phyloP scores from a whole-genome alignment of 805 yeast species.

The Hanseniaspora lindneri region DNA sequence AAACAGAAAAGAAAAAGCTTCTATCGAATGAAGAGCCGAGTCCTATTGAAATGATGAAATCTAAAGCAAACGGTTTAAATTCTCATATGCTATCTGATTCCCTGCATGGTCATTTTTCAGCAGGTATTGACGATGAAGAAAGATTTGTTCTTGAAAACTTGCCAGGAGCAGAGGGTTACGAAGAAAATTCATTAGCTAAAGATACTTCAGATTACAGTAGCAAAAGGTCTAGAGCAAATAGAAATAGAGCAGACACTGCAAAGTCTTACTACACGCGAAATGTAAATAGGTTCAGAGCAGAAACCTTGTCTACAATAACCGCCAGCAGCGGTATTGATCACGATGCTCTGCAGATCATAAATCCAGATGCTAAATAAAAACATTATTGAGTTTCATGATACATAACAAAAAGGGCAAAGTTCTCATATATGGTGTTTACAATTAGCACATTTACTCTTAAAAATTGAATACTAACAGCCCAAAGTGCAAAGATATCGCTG shows the following conservation, averaged over 20 bases:
- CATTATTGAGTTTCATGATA: no score
- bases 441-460: no score
- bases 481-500: no score
- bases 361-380: constrained; percentile 2
- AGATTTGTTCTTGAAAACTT: constrained; percentile 23
- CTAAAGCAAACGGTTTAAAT: constrained; percentile 4
- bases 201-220: constrained; percentile 25
- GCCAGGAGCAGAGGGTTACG: constrained; percentile 31
- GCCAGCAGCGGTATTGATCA: constrained; percentile 7
- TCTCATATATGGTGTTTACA: no score
- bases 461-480: no score
- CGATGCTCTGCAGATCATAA: constrained; percentile 8
- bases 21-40: constrained; percentile 27
- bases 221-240: constrained; percentile 17
- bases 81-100: constrained; percentile 10
- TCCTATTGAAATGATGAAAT: constrained; percentile 21
- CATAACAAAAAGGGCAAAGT: no score
- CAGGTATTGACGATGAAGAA: constrained; percentile 21
- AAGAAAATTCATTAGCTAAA: constrained; percentile 24
- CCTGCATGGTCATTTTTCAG: constrained; percentile 18
- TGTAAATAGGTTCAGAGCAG: constrained; percentile 23
- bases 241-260: constrained; percentile 24
- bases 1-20: constrained; percentile 28
- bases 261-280: constrained; percentile 28
- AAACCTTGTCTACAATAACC: constrained; percentile 18